Base-by-base conservation (phyloP, 257 asterid species). In the Ajuga chamaepitys region DNA sequence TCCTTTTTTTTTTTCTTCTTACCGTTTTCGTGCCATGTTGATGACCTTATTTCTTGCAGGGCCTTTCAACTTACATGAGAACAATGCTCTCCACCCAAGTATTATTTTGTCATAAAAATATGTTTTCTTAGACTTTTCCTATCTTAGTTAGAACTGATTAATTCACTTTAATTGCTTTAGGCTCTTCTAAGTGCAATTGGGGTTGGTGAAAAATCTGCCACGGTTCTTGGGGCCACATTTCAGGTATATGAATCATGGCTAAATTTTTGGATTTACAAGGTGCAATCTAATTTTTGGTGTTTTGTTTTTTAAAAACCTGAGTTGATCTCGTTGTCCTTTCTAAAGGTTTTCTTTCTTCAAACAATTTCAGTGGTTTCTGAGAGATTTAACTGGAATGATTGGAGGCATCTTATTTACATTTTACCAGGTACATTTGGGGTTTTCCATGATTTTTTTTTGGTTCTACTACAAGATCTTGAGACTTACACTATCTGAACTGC, bases 151-250 rank as follows among this genome's bases (percentile, higher is more conserved):
- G 54, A 41, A 30, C 20, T 70, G 47, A 32, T 69, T 34, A 34
- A 64, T 61, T 37, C n/a, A 16, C 12, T 2, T 45, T 20, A 12
- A 58, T 34, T 59, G 48, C 59, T 80, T 34, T 66, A 93, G 99
- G 99, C 99, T 70, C 95, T 93, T 50, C 73, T 93, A 65, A 89
- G 96, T 83, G 99, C 99, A 7, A 89, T 93, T 11, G 99, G 99
- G 14, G 99, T 93, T 63, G 99, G 99, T 55, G 97, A 87, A 79
- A 88, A 86, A 71, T 89, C 97, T 7, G 99, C 99, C 75, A 89
- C 99, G 25, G 96, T 83, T 34, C 73, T 93, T 47, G 99, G 99
- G 72, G 99, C 97, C 72, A 89, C 99, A 44, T 93, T 93, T 83
- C 97, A 78, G 96, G 99, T 84, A 62, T 57, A 20, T 22, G 22